Conservation (phyloP, 2,329 filamentous ascomycete species). For the Capronia coronata region DNA sequence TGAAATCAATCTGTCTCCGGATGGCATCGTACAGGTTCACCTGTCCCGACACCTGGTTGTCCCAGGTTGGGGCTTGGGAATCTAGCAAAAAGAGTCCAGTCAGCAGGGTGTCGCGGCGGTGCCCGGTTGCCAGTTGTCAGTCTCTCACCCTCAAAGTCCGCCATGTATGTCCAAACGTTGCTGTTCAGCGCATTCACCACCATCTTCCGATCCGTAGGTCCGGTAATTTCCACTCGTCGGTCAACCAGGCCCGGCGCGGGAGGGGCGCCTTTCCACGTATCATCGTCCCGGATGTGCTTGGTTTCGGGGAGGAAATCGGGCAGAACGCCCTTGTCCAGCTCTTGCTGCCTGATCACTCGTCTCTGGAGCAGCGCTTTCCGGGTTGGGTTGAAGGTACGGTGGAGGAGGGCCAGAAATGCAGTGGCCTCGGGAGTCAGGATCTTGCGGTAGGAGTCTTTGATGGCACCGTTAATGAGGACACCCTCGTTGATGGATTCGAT, state of each 20-base stretch:
- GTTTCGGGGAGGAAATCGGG: conserved; percentile 96
- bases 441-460: conserved; percentile 75
- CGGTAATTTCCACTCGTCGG: conserved; percentile 92
- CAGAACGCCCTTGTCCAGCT: conserved; percentile 81
- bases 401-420: conserved; percentile 86
- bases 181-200: conserved; percentile 95
- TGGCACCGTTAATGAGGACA: conserved; percentile 73
- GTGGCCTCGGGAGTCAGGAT: conserved; percentile 86
- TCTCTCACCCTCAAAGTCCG: conserved; percentile 83
- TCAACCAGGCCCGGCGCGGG: conserved; percentile 90
- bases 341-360: conserved; percentile 77
- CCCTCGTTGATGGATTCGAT: conserved; percentile 76
- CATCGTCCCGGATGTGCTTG: conserved; percentile 86
- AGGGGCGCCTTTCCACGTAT: conserved; percentile 84
- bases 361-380: conserved; percentile 85
- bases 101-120: background rate
- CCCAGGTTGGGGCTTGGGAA: conserved; percentile 93
- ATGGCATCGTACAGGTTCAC: conserved; percentile 96
- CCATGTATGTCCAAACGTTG: conserved; percentile 98
- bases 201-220: conserved; percentile 97
- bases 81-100: conserved; percentile 48
- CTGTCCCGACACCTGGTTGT: conserved; percentile 98
- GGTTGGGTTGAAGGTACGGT: conserved; percentile 85
- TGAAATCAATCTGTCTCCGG: conserved; percentile 90
- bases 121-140: background rate